Evolutionary conservation across 2,329 filamentous ascomycete species (phyloP), one percentile per base, ranked within the genome.

Genomic region (Dactylonectria estremocensis): DNA sequence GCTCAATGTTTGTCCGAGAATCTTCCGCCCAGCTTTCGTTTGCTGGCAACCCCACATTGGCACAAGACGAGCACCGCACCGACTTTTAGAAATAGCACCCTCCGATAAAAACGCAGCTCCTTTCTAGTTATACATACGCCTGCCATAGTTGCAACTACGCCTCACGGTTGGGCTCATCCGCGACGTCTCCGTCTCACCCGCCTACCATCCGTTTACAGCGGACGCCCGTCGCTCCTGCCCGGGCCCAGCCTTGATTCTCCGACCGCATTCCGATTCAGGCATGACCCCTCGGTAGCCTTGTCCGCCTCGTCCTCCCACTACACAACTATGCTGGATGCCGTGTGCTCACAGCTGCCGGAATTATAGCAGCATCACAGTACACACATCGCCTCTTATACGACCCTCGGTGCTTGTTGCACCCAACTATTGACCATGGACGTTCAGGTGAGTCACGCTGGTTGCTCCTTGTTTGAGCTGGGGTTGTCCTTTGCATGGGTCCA

Each of bases 261-360:
- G 60, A 70, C 70, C 62, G 49, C 67, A 67, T 73, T 66, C 69
- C 69, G 71, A 72, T 72, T 71, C 72, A 78, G 80, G 79, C 78
- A 83, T 83, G 81, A 81, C 79, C 78, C 76, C 76, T 76, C 78
- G 78, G 80, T 83, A 83, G 81, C 80, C 79, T 80, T 73, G 74
- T 74, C 74, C 76, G 74, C 74, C 72, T 77, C 75, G 74, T 72
- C 76, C 72, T 72, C 74, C 72, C 72, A 73, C 69, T 71, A 33
- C 69, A 76, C 73, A 77, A 83, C 76, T 79, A 84, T 84, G 82
- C 79, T 83, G 81, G 71, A 83, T 83, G 80, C 76, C 80, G 76
- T 72, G 68, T 76, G 70, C 77, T 77, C 77, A 76, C 78, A 76
- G 82, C 82, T 83, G 82, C 82, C 80, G 69, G 78, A 77, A 73